Evolutionary conservation across 169 alveolate genomes (phyloP).

Genomic region (Toxoplasma gondii): DNA sequence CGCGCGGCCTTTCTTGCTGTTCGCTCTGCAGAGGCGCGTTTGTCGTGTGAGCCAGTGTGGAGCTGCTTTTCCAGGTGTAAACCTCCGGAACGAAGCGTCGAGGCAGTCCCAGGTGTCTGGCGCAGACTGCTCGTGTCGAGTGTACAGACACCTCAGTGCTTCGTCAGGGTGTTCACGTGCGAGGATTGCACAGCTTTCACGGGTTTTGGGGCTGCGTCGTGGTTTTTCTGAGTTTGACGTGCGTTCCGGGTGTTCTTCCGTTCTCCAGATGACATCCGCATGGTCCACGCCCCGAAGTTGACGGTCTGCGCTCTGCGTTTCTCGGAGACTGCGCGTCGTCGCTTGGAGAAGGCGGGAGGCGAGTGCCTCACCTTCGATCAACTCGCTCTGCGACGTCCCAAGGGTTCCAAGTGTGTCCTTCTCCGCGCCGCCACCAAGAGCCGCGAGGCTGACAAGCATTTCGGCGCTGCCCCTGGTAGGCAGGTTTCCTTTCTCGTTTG

Average conservation of each 20-base stretch:
- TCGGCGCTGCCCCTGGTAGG: slow-evolving; percentile 95
- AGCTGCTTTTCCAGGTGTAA: not conserved
- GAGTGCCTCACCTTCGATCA: slow-evolving; percentile 97
- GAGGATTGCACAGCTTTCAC: too few relatives aligned
- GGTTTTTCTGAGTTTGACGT: too few relatives aligned
- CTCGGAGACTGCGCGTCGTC: slow-evolving; percentile 97
- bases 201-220: too few relatives aligned
- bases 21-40: not conserved
- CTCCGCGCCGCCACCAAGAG: slow-evolving; percentile 96
- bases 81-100: too few relatives aligned
- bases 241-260: not conserved
- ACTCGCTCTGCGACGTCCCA: slow-evolving; percentile 92
- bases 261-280: slow-evolving; percentile 87
- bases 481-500: slow-evolving; percentile 62
- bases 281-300: slow-evolving; percentile 87
- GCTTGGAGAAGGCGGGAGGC: slow-evolving; percentile 97
- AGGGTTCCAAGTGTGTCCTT: slow-evolving; percentile 81
- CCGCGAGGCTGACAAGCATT: slow-evolving; percentile 95
- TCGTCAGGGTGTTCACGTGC: too few relatives aligned
- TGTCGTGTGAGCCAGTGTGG: not conserved
- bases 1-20: too few relatives aligned
- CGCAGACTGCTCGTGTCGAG: too few relatives aligned
- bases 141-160: too few relatives aligned
- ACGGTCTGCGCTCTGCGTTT: slow-evolving; percentile 96
- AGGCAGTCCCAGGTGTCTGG: too few relatives aligned